Conservation (phyloP, 805 yeast genomes). For the Pichia deserticola region DNA sequence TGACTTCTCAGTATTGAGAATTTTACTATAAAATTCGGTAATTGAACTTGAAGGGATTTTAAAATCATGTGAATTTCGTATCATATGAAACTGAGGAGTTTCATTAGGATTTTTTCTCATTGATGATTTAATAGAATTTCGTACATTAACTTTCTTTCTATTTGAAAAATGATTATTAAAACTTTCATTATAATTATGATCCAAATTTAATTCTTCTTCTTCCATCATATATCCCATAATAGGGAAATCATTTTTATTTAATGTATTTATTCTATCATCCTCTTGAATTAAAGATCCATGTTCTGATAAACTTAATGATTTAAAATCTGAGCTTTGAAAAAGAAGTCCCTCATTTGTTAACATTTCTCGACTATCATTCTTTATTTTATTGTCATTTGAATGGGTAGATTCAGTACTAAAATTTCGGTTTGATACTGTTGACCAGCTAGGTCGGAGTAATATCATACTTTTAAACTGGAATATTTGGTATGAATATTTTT, state of each 20-base stretch:
- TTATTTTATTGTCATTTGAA: too few relatives aligned
- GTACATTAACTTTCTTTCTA: too few relatives aligned
- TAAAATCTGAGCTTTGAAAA: slow-evolving; percentile 4
- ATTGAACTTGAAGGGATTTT: background rate
- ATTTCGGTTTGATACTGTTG: too few relatives aligned
- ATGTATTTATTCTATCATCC: background rate
- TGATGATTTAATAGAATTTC: background rate
- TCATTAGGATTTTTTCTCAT: background rate
- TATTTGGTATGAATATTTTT: too few relatives aligned
- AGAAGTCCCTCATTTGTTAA: too few relatives aligned
- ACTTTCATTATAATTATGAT: background rate
- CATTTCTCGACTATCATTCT: too few relatives aligned
- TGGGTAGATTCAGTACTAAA: too few relatives aligned
- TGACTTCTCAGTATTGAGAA: background rate
- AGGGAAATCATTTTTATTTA: background rate
- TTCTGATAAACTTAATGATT: slow-evolving; percentile 1
- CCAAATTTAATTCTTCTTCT: slow-evolving; percentile 3
- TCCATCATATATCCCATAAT: background rate
- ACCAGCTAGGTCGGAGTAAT: too few relatives aligned
- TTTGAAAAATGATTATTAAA: too few relatives aligned
- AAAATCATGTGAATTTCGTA: background rate
- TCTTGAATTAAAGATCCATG: slow-evolving; percentile 6
- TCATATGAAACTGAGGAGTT: background rate
- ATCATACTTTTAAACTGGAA: too few relatives aligned
- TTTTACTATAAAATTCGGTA: background rate